Evolutionary conservation across 129 eudicot genomes (phyloP).

Genomic region (Ambrosia artemisiifolia): DNA sequence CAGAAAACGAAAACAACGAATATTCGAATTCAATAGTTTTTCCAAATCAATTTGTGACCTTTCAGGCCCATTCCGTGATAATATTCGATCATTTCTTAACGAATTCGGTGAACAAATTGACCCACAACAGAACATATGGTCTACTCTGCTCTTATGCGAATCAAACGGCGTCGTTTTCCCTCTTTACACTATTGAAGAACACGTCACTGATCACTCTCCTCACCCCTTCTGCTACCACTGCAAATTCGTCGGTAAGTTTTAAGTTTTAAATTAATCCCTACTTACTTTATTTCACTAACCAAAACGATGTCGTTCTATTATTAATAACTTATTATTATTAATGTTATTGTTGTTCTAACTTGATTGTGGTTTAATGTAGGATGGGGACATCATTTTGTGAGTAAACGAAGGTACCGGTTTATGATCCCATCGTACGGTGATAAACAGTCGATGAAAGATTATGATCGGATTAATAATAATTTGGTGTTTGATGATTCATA

Average conservation of each 20-base stretch:
- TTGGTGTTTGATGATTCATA: slow-evolving; percentile 32
- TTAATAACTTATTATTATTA: too few relatives aligned
- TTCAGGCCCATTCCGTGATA: slow-evolving; percentile 53
- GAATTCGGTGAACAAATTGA: slow-evolving; percentile 35
- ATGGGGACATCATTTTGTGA: slow-evolving; percentile 80
- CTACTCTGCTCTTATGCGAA: slow-evolving; percentile 32
- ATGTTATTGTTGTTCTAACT: too few relatives aligned
- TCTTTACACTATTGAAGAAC: slow-evolving; percentile 53
- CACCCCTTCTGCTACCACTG: slow-evolving; percentile 60
- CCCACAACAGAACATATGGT: slow-evolving; percentile 37
- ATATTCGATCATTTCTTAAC: slow-evolving; percentile 43
- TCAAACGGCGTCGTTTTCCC: slow-evolving; percentile 40
- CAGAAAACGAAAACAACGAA: slow-evolving; percentile 35
- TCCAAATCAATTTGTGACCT: slow-evolving; percentile 10
- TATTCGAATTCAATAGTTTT: slow-evolving; percentile 36
- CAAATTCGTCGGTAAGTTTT: slow-evolving; percentile 49
- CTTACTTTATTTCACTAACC: background rate
- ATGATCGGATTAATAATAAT: slow-evolving; percentile 23
- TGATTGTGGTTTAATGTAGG: slow-evolving; percentile 35
- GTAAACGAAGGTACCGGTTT: slow-evolving; percentile 60
- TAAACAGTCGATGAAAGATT: slow-evolving; percentile 35
- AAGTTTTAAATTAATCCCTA: background rate
- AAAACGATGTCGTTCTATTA: too few relatives aligned
- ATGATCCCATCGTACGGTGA: slow-evolving; percentile 45
- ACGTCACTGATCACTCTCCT: slow-evolving; percentile 21